Conservation (phyloP, 2,329 filamentous ascomycete genomes). For the Fusarium goolgardi region DNA sequence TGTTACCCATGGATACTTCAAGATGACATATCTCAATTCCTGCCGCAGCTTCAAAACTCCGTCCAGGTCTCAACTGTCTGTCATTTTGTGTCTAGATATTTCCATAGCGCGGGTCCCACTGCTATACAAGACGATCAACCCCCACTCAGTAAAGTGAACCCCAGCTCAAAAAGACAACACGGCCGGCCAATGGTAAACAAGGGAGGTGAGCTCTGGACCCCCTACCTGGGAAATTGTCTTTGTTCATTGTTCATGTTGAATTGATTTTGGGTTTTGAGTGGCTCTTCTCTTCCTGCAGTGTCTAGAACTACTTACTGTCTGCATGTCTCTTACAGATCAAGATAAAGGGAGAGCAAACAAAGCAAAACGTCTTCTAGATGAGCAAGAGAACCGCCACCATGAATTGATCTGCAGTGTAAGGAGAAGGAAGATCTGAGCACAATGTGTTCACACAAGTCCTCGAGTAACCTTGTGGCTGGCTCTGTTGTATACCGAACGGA, state of each 20-base stretch:
- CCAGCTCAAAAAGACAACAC: constrained; percentile 19
- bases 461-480: background rate
- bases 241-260: constrained; percentile 29
- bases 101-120: constrained; percentile 16
- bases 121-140: constrained; percentile 15
- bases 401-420: background rate
- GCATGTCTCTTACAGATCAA: constrained; percentile 7
- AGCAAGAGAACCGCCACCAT: background rate
- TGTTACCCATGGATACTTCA: constrained; percentile 8
- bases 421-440: constrained; percentile 1
- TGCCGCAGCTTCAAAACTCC: constrained; percentile 14
- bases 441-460: background rate
- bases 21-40: constrained; percentile 24
- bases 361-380: constrained; percentile 23
- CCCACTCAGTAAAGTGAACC: constrained; percentile 20
- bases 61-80: constrained; percentile 8
- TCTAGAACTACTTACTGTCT: background rate
- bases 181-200: constrained; percentile 33
- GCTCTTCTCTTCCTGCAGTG: background rate
- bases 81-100: constrained; percentile 3
- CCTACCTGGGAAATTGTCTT: constrained; percentile 46
- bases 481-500: background rate
- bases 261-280: constrained; percentile 9
- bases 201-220: constrained; percentile 20
- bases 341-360: constrained; percentile 11